phyloP scores from a whole-genome alignment of 495 filamentous ascomycete species.

The Parathielavia hyrcaniae region DNA sequence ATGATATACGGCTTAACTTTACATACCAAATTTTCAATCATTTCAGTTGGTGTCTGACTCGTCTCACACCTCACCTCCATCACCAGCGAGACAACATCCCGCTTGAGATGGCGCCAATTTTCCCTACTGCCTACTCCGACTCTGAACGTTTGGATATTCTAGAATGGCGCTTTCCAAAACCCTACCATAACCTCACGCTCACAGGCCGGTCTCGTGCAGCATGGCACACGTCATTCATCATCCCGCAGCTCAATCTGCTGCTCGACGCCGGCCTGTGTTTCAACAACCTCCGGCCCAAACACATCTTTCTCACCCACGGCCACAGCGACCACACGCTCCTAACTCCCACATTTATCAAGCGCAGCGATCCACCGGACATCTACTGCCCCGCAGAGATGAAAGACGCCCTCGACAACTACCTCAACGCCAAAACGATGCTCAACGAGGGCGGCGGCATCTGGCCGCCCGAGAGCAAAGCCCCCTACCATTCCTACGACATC shows the following conservation, averaged over 20 bases:
- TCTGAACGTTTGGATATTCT: slow-evolving; percentile 34
- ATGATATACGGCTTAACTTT: too few relatives aligned
- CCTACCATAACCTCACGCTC: slow-evolving; percentile 31
- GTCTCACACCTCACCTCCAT: neutral
- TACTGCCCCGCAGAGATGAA: slow-evolving; percentile 34
- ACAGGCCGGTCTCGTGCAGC: slow-evolving; percentile 37
- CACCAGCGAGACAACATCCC: neutral
- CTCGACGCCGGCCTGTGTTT: slow-evolving; percentile 36
- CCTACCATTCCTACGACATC: neutral
- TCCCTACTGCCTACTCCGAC: slow-evolving; percentile 35
- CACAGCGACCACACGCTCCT: slow-evolving; percentile 38
- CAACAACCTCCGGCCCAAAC: slow-evolving; percentile 35
- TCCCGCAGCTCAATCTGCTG: slow-evolving; percentile 37
- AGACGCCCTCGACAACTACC: slow-evolving; percentile 24
- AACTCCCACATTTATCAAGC: slow-evolving; percentile 30
- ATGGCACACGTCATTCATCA: slow-evolving; percentile 41
- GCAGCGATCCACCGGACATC: slow-evolving; percentile 33
- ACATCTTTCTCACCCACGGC: slow-evolving; percentile 41
- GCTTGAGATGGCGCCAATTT: slow-evolving; percentile 13
- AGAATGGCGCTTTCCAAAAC: slow-evolving; percentile 37
- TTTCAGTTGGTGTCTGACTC: too few relatives aligned
- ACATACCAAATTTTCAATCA: too few relatives aligned
- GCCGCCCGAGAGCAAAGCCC: slow-evolving; percentile 4
- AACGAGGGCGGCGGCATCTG: slow-evolving; percentile 28
- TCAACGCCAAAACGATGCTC: slow-evolving; percentile 27